A percentile compares a stretch with the other conserved stretches of the same genome.
Evolutionary conservation across 2,329 filamentous ascomycete species (phyloP).

Genomic region (Pyricularia sp.): DNA sequence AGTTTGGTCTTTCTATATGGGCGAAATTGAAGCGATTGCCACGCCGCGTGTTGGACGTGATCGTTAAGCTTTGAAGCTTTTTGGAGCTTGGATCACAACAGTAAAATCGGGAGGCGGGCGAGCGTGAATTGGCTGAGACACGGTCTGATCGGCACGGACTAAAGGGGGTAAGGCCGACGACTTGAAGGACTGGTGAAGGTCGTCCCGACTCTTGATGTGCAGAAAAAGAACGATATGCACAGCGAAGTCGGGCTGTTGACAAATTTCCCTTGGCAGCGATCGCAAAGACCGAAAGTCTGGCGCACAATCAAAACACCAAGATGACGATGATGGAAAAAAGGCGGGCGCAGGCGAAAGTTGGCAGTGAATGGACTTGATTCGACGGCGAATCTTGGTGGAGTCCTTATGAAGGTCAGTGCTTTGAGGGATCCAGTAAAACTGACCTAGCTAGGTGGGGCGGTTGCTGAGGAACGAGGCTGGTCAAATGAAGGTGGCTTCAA

Average conservation of each 20-base stretch:
- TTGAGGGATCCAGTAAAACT: neutral
- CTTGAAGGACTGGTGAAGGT: neutral
- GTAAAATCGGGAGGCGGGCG: neutral
- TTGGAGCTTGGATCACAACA: neutral
- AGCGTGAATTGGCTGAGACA: constrained; percentile 1
- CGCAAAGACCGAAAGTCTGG: neutral
- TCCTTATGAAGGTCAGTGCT: neutral
- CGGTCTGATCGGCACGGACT: neutral
- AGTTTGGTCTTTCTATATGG: neutral
- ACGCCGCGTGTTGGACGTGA: neutral
- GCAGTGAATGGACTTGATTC: neutral
- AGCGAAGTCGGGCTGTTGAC: neutral
- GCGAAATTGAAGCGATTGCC: neutral
- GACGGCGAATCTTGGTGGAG: neutral
- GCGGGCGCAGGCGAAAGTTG: neutral
- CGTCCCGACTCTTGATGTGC: neutral
- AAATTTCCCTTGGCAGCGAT: neutral
- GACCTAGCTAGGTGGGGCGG: neutral
- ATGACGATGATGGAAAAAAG: neutral
- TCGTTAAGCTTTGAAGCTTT: neutral
- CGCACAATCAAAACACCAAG: neutral
- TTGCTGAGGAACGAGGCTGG: neutral
- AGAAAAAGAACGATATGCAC: neutral
- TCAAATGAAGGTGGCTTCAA: neutral
- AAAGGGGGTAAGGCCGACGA: neutral